These are phyloP conservation scores for Candida qinlingensis DNA, from an alignment of 805 yeast species.

Conservation along the genomic window DNA sequence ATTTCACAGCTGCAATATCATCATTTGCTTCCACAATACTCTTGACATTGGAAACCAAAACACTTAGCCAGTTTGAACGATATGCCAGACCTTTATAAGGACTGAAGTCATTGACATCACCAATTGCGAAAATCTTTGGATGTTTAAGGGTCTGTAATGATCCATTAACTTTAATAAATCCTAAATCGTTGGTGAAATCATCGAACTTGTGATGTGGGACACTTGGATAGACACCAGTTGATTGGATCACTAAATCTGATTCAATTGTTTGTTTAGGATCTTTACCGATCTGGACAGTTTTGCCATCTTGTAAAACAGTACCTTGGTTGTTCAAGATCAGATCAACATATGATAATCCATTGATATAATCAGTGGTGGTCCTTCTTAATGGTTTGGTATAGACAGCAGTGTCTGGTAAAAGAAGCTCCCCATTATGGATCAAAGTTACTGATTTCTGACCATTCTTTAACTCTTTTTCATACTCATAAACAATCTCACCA, in stretches of 20 bases:
- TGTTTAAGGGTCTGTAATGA: conserved; percentile 5
- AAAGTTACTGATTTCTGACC: conserved; percentile 16
- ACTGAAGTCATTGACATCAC: conserved; percentile 23
- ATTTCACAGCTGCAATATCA: background rate
- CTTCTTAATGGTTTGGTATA: conserved; percentile 9
- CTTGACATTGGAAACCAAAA: conserved; percentile 15
- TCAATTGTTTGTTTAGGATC: background rate
- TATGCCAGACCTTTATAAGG: conserved; percentile 16
- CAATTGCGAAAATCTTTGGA: conserved; percentile 28
- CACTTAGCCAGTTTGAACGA: conserved; percentile 10
- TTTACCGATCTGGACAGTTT: background rate
- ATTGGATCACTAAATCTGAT: conserved; percentile 4
- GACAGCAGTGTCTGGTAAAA: conserved; percentile 12
- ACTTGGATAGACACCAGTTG: conserved; percentile 9
- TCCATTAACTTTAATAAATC: conserved; percentile 9
- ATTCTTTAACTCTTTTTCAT: conserved; percentile 10
- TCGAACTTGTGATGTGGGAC: conserved; percentile 9
- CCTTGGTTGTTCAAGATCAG: conserved; percentile 10
- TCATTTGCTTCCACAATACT: background rate
- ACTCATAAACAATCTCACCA: conserved; percentile 28
- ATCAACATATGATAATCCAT: conserved; percentile 4
- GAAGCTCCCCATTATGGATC: conserved; percentile 12
- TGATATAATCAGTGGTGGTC: conserved; percentile 9
- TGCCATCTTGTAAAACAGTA: background rate
- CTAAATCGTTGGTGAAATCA: background rate